Base-by-base conservation (phyloP, 805 yeast genomes). In the Teunomyces tritomae region DNA sequence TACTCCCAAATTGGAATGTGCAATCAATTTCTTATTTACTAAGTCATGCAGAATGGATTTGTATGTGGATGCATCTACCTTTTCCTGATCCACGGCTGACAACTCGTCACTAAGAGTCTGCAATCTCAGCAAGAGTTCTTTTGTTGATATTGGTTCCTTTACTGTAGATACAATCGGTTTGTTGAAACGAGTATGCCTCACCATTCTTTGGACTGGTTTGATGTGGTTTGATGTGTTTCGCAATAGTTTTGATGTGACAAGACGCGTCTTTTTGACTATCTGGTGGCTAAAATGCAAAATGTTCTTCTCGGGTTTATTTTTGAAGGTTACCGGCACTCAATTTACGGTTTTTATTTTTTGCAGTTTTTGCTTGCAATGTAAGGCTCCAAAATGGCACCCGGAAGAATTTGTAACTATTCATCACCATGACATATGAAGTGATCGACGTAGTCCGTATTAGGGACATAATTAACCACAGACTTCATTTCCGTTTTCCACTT, bases 1-100 rank as follows among this genome's bases (percentile, higher is more conserved):
- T 6, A 90, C 82, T 4, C 92, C 94, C 3, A 62, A 49, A 58
- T 88, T 89, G 43, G 79, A 74, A 57, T 84, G 85, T 30, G 68
- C 71, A 2, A 86, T 50, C 10, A 88, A 67, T 55, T 85, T 87
- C 48, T 74, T 77, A 56, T 79, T 79, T 11, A 79, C 70, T 32
- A 89, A 67, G 39, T 80, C 83, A 24, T 63, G 65, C 46, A 80
- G 78, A 11, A 84, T 68, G 32, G 43, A 34, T 16, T 49, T 46
- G 44, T 83, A 57, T 0, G 81, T 67, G 8, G 56, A 53, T 1
- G 79, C 52, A 42, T 85, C 81, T 20, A 77, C 74, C 16, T 66
- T 64, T 28, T 82, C 89, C 56, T 85, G 91, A 44, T 84, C 85
- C 9, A 84, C 57, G 2, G 76, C 62, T 0, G 87, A 70, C 8